Conservation (phyloP, 169 alveolate genomes). For the Plasmodium vivax region DNA sequence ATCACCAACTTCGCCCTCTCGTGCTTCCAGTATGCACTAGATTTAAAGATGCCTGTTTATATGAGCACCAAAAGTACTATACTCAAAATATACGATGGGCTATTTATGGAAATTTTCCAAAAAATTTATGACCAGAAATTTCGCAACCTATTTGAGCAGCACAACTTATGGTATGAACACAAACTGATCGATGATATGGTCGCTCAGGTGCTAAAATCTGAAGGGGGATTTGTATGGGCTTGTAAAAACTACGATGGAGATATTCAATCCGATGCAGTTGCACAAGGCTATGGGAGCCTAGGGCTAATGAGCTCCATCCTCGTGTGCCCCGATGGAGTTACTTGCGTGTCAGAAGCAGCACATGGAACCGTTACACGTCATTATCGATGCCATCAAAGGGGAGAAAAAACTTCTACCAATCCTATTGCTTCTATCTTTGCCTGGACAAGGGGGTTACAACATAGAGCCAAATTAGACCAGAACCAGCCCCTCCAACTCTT, state of each 20-base stretch:
- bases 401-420: conserved; percentile 94
- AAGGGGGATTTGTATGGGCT: conserved; percentile 99
- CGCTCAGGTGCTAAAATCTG: conserved; percentile 93
- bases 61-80: conserved; percentile 94
- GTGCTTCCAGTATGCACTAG: conserved; percentile 92
- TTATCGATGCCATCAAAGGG: conserved; percentile 90
- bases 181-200: conserved; percentile 98
- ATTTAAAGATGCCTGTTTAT: conserved; percentile 91
- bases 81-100: conserved; percentile 94
- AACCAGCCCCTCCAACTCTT: conserved; percentile 88
- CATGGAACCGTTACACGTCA: conserved; percentile 98
- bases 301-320: conserved; percentile 97
- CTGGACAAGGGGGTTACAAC: conserved; percentile 94
- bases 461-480: conserved; percentile 90
- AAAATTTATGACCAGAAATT: conserved; percentile 90
- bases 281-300: conserved; percentile 95
- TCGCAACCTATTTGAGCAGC: conserved; percentile 87
- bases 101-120: conserved; percentile 94
- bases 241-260: conserved; percentile 98
- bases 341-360: conserved; percentile 96
- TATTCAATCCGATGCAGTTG: conserved; percentile 95
- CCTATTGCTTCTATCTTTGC: conserved; percentile 96
- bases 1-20: conserved; percentile 93
- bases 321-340: conserved; percentile 93
- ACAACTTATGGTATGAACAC: conserved; percentile 93